These are phyloP conservation scores for Vaccinium macrocarpon DNA, from an alignment of 148 eudicot species.

Conservation along the genomic window DNA sequence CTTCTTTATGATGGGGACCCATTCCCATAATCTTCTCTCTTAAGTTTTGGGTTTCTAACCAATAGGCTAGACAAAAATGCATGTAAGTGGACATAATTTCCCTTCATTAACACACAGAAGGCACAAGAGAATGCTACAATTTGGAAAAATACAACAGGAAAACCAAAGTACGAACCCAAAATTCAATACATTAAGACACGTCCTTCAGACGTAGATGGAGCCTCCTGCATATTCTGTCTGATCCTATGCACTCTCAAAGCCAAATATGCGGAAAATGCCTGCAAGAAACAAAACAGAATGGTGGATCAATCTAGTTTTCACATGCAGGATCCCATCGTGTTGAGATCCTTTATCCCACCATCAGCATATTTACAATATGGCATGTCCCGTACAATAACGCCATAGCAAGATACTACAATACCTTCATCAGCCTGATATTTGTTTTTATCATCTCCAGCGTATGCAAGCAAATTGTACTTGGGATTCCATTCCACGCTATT, in stretches of 20 bases:
- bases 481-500: conserved; percentile 99
- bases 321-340: neutral
- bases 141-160: neutral
- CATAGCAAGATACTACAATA: conserved; percentile 13
- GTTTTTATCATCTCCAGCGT: conserved; percentile 97
- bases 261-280: conserved; percentile 90
- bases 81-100: neutral
- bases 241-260: conserved; percentile 73
- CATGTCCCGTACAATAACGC: neutral
- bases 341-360: neutral
- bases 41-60: neutral
- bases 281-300: conserved; percentile 20
- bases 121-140: neutral
- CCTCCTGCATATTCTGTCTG: conserved; percentile 3
- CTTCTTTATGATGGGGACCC: neutral
- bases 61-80: neutral
- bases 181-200: neutral
- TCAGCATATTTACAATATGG: neutral
- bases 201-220: neutral
- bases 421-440: conserved; percentile 98
- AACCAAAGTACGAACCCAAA: neutral
- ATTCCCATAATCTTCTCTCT: neutral
- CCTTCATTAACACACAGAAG: neutral
- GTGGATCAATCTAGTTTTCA: neutral
- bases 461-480: conserved; percentile 81